A percentile compares a stretch with the other conserved stretches of the same genome.
Conservation (phyloP, 1,139 yeast genomes). For the Debaryomycetaceae sp. region DNA sequence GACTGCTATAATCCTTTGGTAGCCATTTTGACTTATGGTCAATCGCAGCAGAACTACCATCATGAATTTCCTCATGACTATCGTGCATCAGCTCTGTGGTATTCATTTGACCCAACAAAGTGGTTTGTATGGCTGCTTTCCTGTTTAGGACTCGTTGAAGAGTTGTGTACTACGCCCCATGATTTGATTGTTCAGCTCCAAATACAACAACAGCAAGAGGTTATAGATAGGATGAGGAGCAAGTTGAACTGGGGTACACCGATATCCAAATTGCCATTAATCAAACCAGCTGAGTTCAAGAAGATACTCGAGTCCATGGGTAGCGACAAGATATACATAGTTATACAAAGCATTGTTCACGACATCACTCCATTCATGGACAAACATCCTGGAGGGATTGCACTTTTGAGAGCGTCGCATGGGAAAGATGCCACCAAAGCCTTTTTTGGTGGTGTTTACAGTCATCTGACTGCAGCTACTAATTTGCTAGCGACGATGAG, state of each 20-base stretch:
- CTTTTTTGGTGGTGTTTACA: slow-evolving; percentile 71
- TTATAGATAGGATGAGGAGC: slow-evolving; percentile 56
- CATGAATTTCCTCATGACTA: slow-evolving; percentile 75
- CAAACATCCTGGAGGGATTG: slow-evolving; percentile 72
- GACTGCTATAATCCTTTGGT: slow-evolving; percentile 49
- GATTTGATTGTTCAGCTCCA: slow-evolving; percentile 53
- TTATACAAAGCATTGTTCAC: slow-evolving; percentile 58
- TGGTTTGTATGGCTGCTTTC: slow-evolving; percentile 49
- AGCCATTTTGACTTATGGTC: slow-evolving; percentile 60
- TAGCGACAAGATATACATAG: slow-evolving; percentile 40
- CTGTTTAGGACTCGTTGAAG: slow-evolving; percentile 36
- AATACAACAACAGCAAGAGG: slow-evolving; percentile 63
- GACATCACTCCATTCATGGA: slow-evolving; percentile 70
- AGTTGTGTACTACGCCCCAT: slow-evolving; percentile 39
- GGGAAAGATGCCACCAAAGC: slow-evolving; percentile 74
- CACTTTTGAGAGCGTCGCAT: slow-evolving; percentile 56
- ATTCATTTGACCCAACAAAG: slow-evolving; percentile 65
- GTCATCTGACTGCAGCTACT: slow-evolving; percentile 71
- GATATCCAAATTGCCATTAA: slow-evolving; percentile 59
- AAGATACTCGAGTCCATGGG: slow-evolving; percentile 31
- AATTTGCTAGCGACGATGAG: slow-evolving; percentile 74
- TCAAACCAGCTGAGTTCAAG: slow-evolving; percentile 48
- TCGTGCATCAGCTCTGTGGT: slow-evolving; percentile 44
- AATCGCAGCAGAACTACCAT: slow-evolving; percentile 62
- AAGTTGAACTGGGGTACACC: slow-evolving; percentile 77